phyloP scores from a whole-genome alignment of 176 grass and related monocot species.

The Chrysopogon serrulatus region DNA sequence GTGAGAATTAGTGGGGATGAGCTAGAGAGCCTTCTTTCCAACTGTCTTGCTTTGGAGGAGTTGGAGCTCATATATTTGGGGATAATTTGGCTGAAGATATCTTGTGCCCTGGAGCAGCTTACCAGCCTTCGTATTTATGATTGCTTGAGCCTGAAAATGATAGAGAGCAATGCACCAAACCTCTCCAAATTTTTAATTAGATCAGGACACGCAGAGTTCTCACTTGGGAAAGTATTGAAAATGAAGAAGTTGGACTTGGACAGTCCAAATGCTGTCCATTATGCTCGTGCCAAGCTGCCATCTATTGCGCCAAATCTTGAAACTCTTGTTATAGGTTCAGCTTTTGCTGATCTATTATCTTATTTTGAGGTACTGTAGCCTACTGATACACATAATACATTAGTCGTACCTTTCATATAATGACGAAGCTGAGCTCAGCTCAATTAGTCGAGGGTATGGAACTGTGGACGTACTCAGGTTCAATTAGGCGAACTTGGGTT shows the following conservation, averaged over 20 bases:
- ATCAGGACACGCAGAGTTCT: neutral
- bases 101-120: neutral
- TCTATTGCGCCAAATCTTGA: neutral
- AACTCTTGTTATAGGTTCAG: neutral
- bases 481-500: too few relatives aligned
- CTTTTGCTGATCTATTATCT: too few relatives aligned
- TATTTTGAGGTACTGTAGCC: neutral
- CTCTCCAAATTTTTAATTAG: neutral
- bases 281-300: neutral
- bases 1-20: neutral
- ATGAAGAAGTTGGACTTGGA: neutral
- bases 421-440: too few relatives aligned
- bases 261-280: neutral
- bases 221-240: neutral
- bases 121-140: neutral
- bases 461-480: too few relatives aligned
- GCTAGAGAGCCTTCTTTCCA: neutral
- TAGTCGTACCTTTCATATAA: neutral
- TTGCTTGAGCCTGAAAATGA: neutral
- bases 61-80: neutral
- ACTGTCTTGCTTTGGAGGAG: neutral
- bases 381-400: neutral
- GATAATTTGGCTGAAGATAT: neutral
- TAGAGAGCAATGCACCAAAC: conserved; percentile 30
- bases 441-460: too few relatives aligned